Base-by-base conservation (phyloP, 78 protist genomes). In the Dictyostelium capitatum region DNA sequence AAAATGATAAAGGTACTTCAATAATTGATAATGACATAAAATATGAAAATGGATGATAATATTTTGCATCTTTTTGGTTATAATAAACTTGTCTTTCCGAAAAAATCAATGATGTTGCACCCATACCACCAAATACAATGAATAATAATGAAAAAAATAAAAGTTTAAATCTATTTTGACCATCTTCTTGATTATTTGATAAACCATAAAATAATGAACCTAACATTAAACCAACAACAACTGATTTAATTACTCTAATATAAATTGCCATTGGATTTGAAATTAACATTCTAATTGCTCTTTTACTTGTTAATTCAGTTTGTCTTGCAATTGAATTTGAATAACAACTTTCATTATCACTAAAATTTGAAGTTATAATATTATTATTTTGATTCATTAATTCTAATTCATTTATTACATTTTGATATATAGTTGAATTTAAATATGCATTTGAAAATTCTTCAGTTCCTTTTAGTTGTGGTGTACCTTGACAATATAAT, bases 211-310 rank as follows among this genome's bases (percentile, higher is more conserved):
- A 83, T 4, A 83, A 41, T 19, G 91, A 23, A 56, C 91, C 91
- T 6, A 83, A 64, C 14, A 83, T 46, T 2, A 83, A 41, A 3
- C 91, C 91, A 0, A 83, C 37, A 1, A 83, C 20, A 8, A 83
- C 4, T 43, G 28, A n/a, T 53, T 72, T 83, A 2, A 73, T 19
- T 19, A 83, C 3, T 59, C 91, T 69, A 3, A 72, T n/a, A n/a
- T n/a, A n/a, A n/a, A n/a, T n/a, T n/a, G 28, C 89, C 14, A 82
- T 65, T 65, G 79, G 62, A 51, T 69, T 82, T 15, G 80, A 69
- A 46, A 82, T 28, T 10, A 82, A 47, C 89, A 82, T 82, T 48
- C 69, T 82, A 67, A 82, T 67, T 0, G 89, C 89, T 65, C 89
- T 70, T 15, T 48, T 23, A 47, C 59, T 46, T 14, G 62, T 30